Evolutionary conservation across 2,329 filamentous ascomycete species (phyloP), one percentile per base, ranked within the genome.

Genomic region (Ambrosiella xylebori): DNA sequence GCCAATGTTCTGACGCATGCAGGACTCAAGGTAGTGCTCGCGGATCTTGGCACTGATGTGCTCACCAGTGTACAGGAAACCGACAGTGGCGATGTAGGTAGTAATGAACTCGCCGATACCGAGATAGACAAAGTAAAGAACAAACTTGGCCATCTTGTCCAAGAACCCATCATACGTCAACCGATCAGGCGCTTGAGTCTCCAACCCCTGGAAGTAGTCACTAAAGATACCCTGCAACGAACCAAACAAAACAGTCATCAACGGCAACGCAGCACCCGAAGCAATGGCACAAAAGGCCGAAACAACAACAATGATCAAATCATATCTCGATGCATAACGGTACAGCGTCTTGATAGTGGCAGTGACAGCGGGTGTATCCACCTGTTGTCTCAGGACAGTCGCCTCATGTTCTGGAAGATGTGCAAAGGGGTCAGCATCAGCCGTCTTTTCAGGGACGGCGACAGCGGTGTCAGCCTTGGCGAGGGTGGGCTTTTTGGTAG

Each of bases 11-110:
- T 95, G 89, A 61, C 81, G 81, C 73, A 95, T 74, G 66, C 89
- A 90, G 62, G 86, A 88, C 64, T 83, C 78, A 6, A 98, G 78
- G 65, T 97, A 97, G 64, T 87, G 78, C 66, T 87, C 80, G 60
- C 90, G 81, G 64, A 90, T 86, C 71, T 88, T 87, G 62, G 80
- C 79, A 59, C 82, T 82, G 66, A 90, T 81, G 65, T 88, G 84
- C 68, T 91, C 86, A 59, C 86, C 87, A 0, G 82, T 84, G 65
- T 88, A 95, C 64, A 96, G 95, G 72, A 94, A 96, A 17, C 88
- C 87, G 15, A 94, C 82, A 0, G 90, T 96, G 27, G 81, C 78
- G 60, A 94, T 73, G 68, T 94, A 95, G 50, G 83, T 82, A 51
- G 54, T 59, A 35, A 63, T 70, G 63, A 94, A 95, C 66, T 90